Evolutionary conservation across 2,329 filamentous ascomycete species (phyloP).

Genomic region (Cladosporium cucumerinum): DNA sequence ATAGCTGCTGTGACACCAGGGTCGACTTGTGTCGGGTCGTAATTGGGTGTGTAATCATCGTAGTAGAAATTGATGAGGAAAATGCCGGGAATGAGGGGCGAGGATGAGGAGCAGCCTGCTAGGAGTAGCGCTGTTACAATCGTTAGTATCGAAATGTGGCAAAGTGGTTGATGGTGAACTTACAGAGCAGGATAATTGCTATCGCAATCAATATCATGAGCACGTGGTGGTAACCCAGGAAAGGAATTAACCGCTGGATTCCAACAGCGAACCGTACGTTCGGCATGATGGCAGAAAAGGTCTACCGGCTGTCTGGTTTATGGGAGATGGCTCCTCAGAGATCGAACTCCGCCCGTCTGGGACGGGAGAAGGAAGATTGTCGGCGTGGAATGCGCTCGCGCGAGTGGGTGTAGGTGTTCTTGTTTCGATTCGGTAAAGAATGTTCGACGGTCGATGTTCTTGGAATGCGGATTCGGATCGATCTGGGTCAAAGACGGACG

Average conservation of each 20-base stretch:
- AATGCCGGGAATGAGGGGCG: slow-evolving; percentile 89
- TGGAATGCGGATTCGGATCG: slow-evolving; percentile 11
- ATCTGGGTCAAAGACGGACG: slow-evolving; percentile 7
- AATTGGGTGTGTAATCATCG: slow-evolving; percentile 75
- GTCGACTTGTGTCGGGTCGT: slow-evolving; percentile 83
- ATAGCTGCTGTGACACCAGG: slow-evolving; percentile 84
- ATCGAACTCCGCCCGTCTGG: slow-evolving; percentile 17
- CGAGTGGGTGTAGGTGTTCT: slow-evolving; percentile 1
- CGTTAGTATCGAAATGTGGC: slow-evolving; percentile 1
- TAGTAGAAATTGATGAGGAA: slow-evolving; percentile 99
- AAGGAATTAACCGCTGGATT: slow-evolving; percentile 56
- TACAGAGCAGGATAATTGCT: slow-evolving; percentile 91
- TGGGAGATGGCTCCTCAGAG: not conserved
- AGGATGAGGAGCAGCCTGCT: slow-evolving; percentile 94
- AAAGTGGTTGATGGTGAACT: slow-evolving; percentile 37
- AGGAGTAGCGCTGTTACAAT: slow-evolving; percentile 70
- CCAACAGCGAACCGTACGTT: slow-evolving; percentile 50
- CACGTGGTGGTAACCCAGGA: slow-evolving; percentile 74
- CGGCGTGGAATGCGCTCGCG: slow-evolving; percentile 13
- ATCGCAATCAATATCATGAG: slow-evolving; percentile 96
- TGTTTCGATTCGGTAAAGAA: slow-evolving; percentile 11
- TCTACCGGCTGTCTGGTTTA: slow-evolving; percentile 34
- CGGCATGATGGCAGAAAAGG: slow-evolving; percentile 43
- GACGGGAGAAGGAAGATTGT: slow-evolving; percentile 14
- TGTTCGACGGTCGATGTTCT: slow-evolving; percentile 7